phyloP scores from a whole-genome alignment of 2,329 filamentous ascomycete species.

The Venturia asperata region DNA sequence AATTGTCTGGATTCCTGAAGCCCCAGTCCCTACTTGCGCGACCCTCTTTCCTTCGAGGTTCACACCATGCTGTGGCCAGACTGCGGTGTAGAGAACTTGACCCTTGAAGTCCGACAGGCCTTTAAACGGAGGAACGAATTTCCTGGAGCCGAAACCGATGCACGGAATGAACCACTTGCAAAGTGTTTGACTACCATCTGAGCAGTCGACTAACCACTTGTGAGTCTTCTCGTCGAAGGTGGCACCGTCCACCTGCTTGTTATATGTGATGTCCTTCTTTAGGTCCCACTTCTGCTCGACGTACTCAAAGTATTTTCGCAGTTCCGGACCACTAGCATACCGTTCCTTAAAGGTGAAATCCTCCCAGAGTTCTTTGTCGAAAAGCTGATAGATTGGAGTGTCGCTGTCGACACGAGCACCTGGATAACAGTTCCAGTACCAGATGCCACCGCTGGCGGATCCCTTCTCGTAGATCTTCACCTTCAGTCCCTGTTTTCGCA shows the following conservation, averaged over 20 bases:
- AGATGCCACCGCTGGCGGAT: slow-evolving; percentile 37
- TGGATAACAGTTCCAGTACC: slow-evolving; percentile 40
- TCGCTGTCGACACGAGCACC: slow-evolving; percentile 43
- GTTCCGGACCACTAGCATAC: slow-evolving; percentile 11
- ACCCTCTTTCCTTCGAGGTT: slow-evolving; percentile 52
- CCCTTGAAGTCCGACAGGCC: slow-evolving; percentile 56
- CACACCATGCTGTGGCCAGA: slow-evolving; percentile 55
- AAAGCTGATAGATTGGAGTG: slow-evolving; percentile 39
- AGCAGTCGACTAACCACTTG: slow-evolving; percentile 17
- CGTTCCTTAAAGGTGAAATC: slow-evolving; percentile 19
- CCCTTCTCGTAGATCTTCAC: slow-evolving; percentile 34
- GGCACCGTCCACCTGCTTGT: slow-evolving; percentile 17
- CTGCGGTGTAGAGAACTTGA: slow-evolving; percentile 51
- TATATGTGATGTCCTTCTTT: slow-evolving; percentile 18
- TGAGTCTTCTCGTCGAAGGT: slow-evolving; percentile 16
- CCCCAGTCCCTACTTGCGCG: slow-evolving; percentile 58
- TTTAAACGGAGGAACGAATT: slow-evolving; percentile 25
- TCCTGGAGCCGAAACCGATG: slow-evolving; percentile 48
- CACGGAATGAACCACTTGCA: slow-evolving; percentile 19
- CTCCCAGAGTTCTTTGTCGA: slow-evolving; percentile 11
- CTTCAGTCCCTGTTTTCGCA: slow-evolving; percentile 18
- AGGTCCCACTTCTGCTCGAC: slow-evolving; percentile 18
- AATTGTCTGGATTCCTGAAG: slow-evolving; percentile 56
- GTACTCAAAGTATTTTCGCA: slow-evolving; percentile 17
- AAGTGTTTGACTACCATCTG: slow-evolving; percentile 15